Base-by-base conservation (phyloP, 345 rosid genomes). In the Theobroma cacao region DNA sequence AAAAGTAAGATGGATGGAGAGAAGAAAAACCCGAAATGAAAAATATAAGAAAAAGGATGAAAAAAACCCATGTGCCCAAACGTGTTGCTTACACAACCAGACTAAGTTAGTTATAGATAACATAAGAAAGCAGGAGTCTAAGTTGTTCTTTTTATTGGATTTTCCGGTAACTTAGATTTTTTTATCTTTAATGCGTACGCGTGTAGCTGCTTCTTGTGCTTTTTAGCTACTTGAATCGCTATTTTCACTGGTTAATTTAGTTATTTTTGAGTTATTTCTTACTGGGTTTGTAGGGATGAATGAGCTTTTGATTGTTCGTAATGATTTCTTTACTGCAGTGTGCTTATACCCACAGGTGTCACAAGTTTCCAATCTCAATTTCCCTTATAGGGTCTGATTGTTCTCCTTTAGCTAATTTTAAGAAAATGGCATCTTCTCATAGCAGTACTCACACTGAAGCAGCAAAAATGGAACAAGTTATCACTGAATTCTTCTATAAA, bases 401-500 rank as follows among this genome's bases (percentile, higher is more conserved):
- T 80, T 62, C 64, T 53, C 10, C 24, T 58, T 11, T 52, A 17
- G 47, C 47, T 69, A 48, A 36, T 74, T 10, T 73, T 13, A 24
- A 43, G 50, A 58, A 40, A 41, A 93, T 91, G 96, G 85, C 89
- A 75, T 82, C 97, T 74, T 85, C 88, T 64, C 88, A 89, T 66
- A 61, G 82, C 56, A 86, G 77, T 74, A 74, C 85, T 69, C 89
- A 90, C 77, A 86, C 90, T 0, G 98, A 94, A 78, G 82, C 89
- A 24, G 93, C 98, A 0, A 87, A 89, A 78, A 83, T 88, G 89
- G 98, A 96, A 77, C 99, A 96, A 82, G 84, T 96, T 56, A 85
- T 96, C 74, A 91, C 92, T 31, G 99, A 94, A 81, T 92, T 96
- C 83, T 92, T 90, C 78, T 89, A 97, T 53, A 96, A 96, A 84